Evolutionary conservation across 2,329 filamentous ascomycete species (phyloP).

Genomic region (Monosporascus sp.): DNA sequence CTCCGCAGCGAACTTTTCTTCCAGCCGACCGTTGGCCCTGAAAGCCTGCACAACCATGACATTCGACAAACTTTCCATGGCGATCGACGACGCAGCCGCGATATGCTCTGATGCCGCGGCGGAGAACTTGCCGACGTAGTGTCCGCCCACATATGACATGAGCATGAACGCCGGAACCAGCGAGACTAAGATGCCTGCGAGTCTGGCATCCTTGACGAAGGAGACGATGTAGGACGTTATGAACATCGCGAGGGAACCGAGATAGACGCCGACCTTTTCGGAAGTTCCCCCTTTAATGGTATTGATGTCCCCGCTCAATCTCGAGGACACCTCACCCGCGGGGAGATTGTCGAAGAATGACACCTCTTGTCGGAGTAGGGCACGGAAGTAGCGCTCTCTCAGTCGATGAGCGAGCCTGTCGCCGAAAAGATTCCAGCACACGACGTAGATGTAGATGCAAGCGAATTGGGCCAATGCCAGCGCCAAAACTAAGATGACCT

Average conservation of each 20-base stretch:
- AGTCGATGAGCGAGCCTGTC: constrained; percentile 51
- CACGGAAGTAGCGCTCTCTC: constrained; percentile 48
- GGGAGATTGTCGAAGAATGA: constrained; percentile 53
- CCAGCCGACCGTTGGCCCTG: constrained; percentile 44
- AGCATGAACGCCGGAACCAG: constrained; percentile 50
- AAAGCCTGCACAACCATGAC: constrained; percentile 51
- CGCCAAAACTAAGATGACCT: constrained; percentile 54
- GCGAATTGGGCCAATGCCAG: constrained; percentile 53
- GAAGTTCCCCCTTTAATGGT: constrained; percentile 54
- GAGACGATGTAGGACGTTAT: constrained; percentile 55
- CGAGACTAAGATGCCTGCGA: constrained; percentile 53
- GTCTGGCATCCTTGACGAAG: constrained; percentile 51
- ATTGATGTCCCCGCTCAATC: constrained; percentile 54
- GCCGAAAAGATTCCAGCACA: constrained; percentile 53
- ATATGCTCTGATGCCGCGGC: constrained; percentile 39
- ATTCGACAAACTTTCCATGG: constrained; percentile 48
- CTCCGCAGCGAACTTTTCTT: constrained; percentile 44
- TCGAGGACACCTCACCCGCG: constrained; percentile 50
- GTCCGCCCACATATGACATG: constrained; percentile 47
- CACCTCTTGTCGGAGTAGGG: constrained; percentile 49
- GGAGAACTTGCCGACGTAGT: constrained; percentile 42
- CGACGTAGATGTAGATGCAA: constrained; percentile 50
- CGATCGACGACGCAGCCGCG: constrained; percentile 48
- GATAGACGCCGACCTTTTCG: constrained; percentile 56
- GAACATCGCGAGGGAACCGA: constrained; percentile 53